Percentiles rank a stretch among this genome's conserved stretches.
These are phyloP conservation scores for Adansonia rubrostipa DNA, from an alignment of 441 rosid genomes.

Conservation along the genomic window DNA sequence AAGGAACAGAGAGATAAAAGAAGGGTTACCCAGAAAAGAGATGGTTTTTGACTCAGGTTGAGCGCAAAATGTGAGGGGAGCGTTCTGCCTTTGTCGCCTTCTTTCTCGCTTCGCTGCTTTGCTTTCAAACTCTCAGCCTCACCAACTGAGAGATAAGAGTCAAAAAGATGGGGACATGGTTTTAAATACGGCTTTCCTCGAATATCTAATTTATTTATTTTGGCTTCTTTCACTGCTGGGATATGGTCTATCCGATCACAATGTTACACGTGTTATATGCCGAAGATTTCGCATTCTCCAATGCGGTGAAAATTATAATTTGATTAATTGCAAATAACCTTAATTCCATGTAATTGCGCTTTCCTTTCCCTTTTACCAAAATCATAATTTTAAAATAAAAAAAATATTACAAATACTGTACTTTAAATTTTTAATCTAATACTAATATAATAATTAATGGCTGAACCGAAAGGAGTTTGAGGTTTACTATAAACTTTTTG, in stretches of 20 bases:
- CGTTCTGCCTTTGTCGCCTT: conserved; percentile 16
- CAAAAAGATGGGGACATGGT: background rate
- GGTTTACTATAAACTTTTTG: background rate
- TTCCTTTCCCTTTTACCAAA: background rate
- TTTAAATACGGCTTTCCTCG: conserved; percentile 1
- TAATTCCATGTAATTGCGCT: background rate
- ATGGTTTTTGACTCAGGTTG: background rate
- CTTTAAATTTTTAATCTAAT: too few relatives aligned
- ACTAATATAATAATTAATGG: too few relatives aligned
- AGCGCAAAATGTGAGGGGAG: conserved; percentile 12
- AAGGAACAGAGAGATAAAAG: background rate
- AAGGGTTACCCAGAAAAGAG: conserved; percentile 12
- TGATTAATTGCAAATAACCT: background rate
- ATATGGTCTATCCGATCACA: background rate
- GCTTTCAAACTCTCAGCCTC: background rate
- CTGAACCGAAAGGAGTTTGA: background rate
- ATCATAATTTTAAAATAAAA: too few relatives aligned
- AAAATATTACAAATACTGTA: too few relatives aligned
- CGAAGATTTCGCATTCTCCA: background rate
- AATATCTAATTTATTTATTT: background rate
- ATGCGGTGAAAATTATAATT: background rate
- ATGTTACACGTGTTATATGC: background rate
- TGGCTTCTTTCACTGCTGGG: background rate
- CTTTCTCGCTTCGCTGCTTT: background rate
- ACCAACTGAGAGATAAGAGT: background rate